These are phyloP conservation scores for Plasmodium gonderi DNA, from an alignment of 169 alveolate species.

Conservation along the genomic window DNA sequence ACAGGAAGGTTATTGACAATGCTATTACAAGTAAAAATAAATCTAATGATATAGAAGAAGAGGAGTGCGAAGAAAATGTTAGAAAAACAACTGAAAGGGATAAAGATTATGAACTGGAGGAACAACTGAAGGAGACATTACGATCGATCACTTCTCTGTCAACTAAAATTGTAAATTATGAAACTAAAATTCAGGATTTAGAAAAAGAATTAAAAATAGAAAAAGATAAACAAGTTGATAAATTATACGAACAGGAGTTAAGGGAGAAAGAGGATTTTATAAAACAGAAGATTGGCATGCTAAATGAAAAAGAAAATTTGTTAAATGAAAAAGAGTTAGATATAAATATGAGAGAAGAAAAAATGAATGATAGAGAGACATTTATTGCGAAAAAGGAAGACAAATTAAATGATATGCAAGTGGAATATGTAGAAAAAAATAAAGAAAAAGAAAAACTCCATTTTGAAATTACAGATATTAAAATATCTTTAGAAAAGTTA, in stretches of 20 bases:
- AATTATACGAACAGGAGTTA: constrained; percentile 27
- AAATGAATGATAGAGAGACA: constrained; percentile 42
- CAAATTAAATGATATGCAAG: constrained; percentile 32
- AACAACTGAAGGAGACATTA: constrained; percentile 56
- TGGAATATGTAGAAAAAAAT: constrained; percentile 35
- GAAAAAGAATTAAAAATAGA: constrained; percentile 49
- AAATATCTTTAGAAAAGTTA: constrained; percentile 25
- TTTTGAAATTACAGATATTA: constrained; percentile 39
- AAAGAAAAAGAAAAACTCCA: constrained; percentile 50
- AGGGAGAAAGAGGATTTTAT: constrained; percentile 43
- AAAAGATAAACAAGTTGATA: constrained; percentile 31
- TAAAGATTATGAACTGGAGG: constrained; percentile 19
- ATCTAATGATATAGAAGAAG: background rate
- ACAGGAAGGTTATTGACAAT: constrained; percentile 32
- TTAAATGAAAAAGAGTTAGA: constrained; percentile 33
- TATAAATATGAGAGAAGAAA: constrained; percentile 47
- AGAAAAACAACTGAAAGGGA: background rate
- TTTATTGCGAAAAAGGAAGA: constrained; percentile 43
- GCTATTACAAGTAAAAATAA: constrained; percentile 18
- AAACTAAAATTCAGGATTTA: constrained; percentile 34
- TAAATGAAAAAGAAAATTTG: constrained; percentile 37
- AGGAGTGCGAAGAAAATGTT: background rate
- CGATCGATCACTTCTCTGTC: constrained; percentile 42
- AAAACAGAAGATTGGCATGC: constrained; percentile 5
- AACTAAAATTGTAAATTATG: constrained; percentile 14